Evolutionary conservation across 495 filamentous ascomycete genomes (phyloP).

Genomic region (Aspergillus ellipticus): DNA sequence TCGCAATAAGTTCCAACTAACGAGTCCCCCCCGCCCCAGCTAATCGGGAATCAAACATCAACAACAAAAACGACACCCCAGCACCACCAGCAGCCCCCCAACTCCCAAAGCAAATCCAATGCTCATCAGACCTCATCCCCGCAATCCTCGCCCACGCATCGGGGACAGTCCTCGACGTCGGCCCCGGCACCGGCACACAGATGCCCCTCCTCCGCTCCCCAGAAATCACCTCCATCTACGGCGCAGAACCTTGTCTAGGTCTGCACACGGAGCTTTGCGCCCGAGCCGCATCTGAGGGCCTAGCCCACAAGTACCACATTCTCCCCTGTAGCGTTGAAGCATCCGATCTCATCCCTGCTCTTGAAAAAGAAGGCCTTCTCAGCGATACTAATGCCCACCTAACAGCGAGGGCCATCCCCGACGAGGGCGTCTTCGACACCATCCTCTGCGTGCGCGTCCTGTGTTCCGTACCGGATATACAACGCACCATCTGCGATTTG

Average conservation of each 20-base stretch:
- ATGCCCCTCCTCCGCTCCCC: constrained; percentile 41
- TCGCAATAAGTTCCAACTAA: too few species aligned
- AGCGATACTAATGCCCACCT: background rate
- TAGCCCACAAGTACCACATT: constrained; percentile 61
- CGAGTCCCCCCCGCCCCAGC: too few species aligned
- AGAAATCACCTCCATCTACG: constrained; percentile 56
- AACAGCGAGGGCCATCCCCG: background rate
- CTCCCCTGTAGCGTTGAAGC: constrained; percentile 60
- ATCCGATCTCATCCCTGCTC: constrained; percentile 31
- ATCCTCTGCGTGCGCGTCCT: constrained; percentile 68
- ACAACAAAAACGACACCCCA: too few species aligned
- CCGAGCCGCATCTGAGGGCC: constrained; percentile 43
- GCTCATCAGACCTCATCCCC: constrained; percentile 37
- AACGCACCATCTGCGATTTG: constrained; percentile 52
- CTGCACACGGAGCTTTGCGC: constrained; percentile 50
- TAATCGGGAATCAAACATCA: constrained; percentile 7
- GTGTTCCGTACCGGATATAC: constrained; percentile 65
- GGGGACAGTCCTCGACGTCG: constrained; percentile 46
- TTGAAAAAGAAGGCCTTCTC: constrained; percentile 31
- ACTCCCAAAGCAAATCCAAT: constrained; percentile 9
- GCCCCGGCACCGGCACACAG: constrained; percentile 48
- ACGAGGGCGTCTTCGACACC: constrained; percentile 57
- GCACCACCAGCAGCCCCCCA: background rate
- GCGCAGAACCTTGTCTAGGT: constrained; percentile 60
- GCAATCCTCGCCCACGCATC: constrained; percentile 31